These are phyloP conservation scores for Canariomyces notabilis DNA, from an alignment of 2,329 filamentous ascomycete genomes.

Conservation along the genomic window DNA sequence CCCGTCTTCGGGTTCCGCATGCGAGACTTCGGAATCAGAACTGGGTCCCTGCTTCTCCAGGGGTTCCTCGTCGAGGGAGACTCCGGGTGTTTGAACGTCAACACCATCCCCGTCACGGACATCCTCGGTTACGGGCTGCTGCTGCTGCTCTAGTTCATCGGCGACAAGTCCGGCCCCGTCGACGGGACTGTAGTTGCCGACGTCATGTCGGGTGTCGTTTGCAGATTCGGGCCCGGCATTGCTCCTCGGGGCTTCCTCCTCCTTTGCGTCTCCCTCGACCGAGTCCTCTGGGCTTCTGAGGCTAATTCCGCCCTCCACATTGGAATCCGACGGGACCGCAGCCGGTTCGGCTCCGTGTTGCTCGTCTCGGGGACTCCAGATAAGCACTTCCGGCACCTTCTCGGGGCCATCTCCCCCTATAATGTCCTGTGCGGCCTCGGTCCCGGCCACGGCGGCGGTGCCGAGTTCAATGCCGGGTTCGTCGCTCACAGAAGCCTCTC, in stretches of 20 bases:
- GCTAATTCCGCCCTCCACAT: background rate
- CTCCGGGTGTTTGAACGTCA: background rate
- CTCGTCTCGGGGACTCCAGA: background rate
- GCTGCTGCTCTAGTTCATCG: background rate
- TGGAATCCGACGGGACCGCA: background rate
- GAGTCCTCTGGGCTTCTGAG: background rate
- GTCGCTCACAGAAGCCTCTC: background rate
- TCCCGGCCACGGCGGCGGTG: constrained; percentile 11
- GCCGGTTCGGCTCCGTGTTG: background rate
- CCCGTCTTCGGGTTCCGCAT: background rate
- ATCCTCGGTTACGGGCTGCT: background rate
- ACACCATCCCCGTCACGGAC: background rate
- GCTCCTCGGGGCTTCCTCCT: background rate
- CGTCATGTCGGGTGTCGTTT: background rate
- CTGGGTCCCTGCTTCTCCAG: background rate
- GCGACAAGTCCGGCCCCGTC: background rate
- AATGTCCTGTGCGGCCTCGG: background rate
- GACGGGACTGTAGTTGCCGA: background rate
- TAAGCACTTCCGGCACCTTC: background rate
- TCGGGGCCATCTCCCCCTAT: background rate
- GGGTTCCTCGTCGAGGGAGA: background rate
- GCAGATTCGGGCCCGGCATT: background rate
- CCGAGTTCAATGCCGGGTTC: constrained; percentile 9
- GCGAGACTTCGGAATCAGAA: background rate
- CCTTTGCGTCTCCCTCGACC: too few relatives aligned